Base-by-base conservation (phyloP, 306 rosid species). In the Cyamopsis tetragonoloba region DNA sequence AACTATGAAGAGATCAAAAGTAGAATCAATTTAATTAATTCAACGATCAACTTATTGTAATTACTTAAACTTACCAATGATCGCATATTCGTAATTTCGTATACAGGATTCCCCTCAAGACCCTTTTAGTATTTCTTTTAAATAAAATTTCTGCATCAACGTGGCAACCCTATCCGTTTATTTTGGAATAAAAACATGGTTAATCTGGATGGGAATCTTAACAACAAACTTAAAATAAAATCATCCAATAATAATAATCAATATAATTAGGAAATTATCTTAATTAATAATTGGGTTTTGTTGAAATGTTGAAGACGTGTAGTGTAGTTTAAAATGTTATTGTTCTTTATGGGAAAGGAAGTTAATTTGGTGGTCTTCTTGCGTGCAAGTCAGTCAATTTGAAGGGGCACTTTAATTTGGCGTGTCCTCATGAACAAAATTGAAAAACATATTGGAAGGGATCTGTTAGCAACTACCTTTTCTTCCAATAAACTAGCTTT, bases 331-430 rank as follows among this genome's bases (percentile, higher is more conserved):
- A 65, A 6, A 51, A 17, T 6, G 19, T 13, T 39, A 56, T 22
- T 31, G 60, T 12, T 51, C 7, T 68, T 68, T 30, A 43, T 68
- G 75, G 12, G 28, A 59, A 49, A 26, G 53, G 18, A 50, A 39
- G 59, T 68, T 68, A n/a, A n/a, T n/a, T n/a, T n/a, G n/a, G n/a
- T n/a, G 76, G 12, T 62, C 28, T 10, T 53, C 3, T 77, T 71
- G 73, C 73, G 73, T 72, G 53, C 62, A 72, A 67, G 74, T 30
- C 38, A 71, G 34, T 59, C 31, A 19, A 60, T 34, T 60, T 19
- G 3, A 30, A 12, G 30, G 44, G 26, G n/a, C n/a, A n/a, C n/a
- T n/a, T 1, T 55, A n/a, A 27, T 43, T 70, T 51, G 41, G 34
- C 46, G 39, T 75, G 55, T 18, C 1, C 26, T 32, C 38, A 14